Evolutionary conservation across 2,329 filamentous ascomycete species (phyloP).

Genomic region (Colletotrichum sp.): DNA sequence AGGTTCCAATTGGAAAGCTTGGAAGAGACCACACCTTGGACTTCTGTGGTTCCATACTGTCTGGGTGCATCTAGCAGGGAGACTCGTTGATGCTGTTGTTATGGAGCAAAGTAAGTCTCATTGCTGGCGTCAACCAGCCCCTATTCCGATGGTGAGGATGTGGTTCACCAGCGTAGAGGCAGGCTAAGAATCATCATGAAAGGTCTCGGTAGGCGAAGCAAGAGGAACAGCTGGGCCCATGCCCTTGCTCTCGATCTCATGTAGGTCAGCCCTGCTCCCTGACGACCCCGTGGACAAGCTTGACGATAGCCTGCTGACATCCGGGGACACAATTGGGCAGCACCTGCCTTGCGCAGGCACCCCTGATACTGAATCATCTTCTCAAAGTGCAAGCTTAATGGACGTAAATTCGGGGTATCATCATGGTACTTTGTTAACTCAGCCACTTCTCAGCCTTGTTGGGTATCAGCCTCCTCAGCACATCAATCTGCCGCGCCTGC

Average conservation of each 20-base stretch:
- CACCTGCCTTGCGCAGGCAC: not conserved
- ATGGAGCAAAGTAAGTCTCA: not conserved
- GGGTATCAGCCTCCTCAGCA: constrained; percentile 69
- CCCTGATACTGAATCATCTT: not conserved
- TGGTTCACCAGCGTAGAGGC: not conserved
- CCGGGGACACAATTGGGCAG: not conserved
- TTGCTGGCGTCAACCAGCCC: not conserved
- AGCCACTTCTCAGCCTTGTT: constrained; percentile 48
- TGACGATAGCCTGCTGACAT: not conserved
- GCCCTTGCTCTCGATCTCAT: not conserved
- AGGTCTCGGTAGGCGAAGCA: not conserved
- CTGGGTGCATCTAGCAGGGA: not conserved
- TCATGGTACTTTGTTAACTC: not conserved
- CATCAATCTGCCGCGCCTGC: constrained; percentile 71
- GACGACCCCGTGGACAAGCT: not conserved
- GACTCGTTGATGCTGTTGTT: not conserved
- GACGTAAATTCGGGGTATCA: constrained; percentile 7
- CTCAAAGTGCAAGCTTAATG: not conserved
- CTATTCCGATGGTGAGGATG: not conserved
- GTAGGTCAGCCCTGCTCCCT: not conserved
- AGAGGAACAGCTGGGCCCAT: rapidly evolving
- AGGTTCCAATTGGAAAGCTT: not conserved
- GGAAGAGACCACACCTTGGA: not conserved
- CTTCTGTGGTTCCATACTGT: not conserved
- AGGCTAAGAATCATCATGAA: not conserved